Percentiles rank a stretch among this genome's conserved stretches.
These are phyloP conservation scores for Dothideomycetidae sp. DNA, from an alignment of 2,329 filamentous ascomycete genomes.

Conservation along the genomic window DNA sequence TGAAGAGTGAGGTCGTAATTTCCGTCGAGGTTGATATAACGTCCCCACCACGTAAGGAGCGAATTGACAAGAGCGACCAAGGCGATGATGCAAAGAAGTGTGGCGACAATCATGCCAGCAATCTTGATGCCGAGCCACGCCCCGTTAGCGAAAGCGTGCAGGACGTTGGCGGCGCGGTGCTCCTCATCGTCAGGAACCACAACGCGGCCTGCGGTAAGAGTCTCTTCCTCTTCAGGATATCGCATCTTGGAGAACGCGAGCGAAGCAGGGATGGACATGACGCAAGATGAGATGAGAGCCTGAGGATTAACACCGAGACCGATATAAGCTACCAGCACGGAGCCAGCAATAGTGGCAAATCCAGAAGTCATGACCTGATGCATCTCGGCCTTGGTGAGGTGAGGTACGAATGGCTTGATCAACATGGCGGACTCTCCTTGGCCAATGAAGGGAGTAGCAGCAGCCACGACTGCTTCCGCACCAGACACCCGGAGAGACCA, in stretches of 20 bases:
- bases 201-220: conserved; percentile 66
- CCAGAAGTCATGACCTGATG: conserved; percentile 89
- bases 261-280: conserved; percentile 90
- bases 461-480: conserved; percentile 84
- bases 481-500: conserved; percentile 78
- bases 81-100: conserved; percentile 71
- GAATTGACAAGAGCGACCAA: conserved; percentile 61
- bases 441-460: conserved; percentile 85
- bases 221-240: conserved; percentile 77
- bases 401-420: conserved; percentile 71
- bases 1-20: conserved; percentile 58
- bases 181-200: conserved; percentile 69
- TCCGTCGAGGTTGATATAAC: conserved; percentile 56
- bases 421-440: conserved; percentile 91
- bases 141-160: conserved; percentile 75
- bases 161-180: conserved; percentile 58
- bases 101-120: conserved; percentile 65
- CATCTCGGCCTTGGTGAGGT: conserved; percentile 74
- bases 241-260: conserved; percentile 80
- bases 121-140: conserved; percentile 80
- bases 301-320: conserved; percentile 68
- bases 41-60: conserved; percentile 68
- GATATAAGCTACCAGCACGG: conserved; percentile 76
- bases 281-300: conserved; percentile 76
- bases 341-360: conserved; percentile 84